Evolutionary conservation across 2,329 filamentous ascomycete genomes (phyloP).

Genomic region (Lizonia empirigonia): DNA sequence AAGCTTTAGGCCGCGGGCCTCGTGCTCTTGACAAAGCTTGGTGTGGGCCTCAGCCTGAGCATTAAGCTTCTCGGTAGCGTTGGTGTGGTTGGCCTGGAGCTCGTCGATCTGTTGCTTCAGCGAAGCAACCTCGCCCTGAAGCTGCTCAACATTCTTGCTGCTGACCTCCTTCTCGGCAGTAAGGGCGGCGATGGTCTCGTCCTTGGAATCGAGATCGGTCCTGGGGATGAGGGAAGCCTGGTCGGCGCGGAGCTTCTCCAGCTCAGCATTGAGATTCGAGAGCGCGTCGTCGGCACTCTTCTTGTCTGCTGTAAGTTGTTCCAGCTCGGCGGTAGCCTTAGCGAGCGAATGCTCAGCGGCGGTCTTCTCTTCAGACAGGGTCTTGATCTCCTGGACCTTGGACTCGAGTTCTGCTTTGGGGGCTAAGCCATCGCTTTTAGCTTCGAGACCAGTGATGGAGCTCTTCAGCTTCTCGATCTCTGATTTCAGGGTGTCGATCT

Average conservation of each 20-base stretch:
- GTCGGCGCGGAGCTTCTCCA: constrained; percentile 23
- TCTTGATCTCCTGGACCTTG: constrained; percentile 38
- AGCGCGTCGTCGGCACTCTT: constrained; percentile 22
- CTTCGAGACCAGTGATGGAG: constrained; percentile 30
- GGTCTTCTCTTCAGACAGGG: constrained; percentile 29
- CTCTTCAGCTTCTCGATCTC: constrained; percentile 40
- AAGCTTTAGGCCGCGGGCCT: constrained; percentile 25
- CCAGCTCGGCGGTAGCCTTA: constrained; percentile 25
- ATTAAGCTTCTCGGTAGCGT: constrained; percentile 23
- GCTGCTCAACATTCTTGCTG: constrained; percentile 30
- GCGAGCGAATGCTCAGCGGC: constrained; percentile 25
- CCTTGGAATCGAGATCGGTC: constrained; percentile 36
- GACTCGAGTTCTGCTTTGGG: constrained; percentile 35
- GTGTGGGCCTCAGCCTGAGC: constrained; percentile 26
- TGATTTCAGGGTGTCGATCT: constrained; percentile 36
- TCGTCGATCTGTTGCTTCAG: constrained; percentile 34
- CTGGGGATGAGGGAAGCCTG: constrained; percentile 26
- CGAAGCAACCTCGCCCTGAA: constrained; percentile 27
- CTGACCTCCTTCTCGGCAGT: constrained; percentile 32
- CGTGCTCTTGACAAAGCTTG: constrained; percentile 28
- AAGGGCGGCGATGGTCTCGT: constrained; percentile 32
- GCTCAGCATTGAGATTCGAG: constrained; percentile 26
- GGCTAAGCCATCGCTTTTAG: constrained; percentile 21
- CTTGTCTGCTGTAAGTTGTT: constrained; percentile 22
- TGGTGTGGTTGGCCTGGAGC: constrained; percentile 23